Base-by-base conservation (phyloP, 257 asterid species). In the Ajuga chamaepitys region DNA sequence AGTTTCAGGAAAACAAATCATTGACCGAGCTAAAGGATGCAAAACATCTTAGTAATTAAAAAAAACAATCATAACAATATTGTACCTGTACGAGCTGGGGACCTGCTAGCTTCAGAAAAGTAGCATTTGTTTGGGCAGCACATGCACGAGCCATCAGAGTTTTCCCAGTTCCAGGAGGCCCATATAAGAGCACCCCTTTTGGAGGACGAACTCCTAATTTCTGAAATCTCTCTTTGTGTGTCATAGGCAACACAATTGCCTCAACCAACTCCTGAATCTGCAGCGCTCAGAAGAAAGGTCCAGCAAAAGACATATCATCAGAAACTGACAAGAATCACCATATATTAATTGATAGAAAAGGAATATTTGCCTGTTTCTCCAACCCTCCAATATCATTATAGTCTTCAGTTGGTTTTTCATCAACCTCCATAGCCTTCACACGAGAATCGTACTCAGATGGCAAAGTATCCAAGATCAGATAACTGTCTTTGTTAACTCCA, bases 401-500 rank as follows among this genome's bases (percentile, higher is more conserved):
- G 74, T 93, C 96, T 80, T 93, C 98, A 52, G 98, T 93, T 61
- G 98, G 98, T 78, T 93, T 92, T 76, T 93, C 98, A 68, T 89
- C 98, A 56, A 93, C 98, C 80, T 89, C 97, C 97, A 93, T 93
- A 51, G 98, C 98, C 86, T 93, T 93, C 28, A 89, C 98, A 59
- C 96, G 92, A 48, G 98, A 93, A 68, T 93, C 98, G 59, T 87
- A 93, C 81, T 93, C 98, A 2, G 97, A 89, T 10, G 98, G 98
- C 77, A 93, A 75, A 57, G 98, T 89, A 64, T 93, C 98, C 82
- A 93, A 77, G 70, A 93, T 93, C 68, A 93, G 85, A 70, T 89
- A 93, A 72, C 97, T 93, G 79, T 93, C 98, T 71, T 93, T 93
- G 83, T 93, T 93, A 14, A 93, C 98, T 61, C 98, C 98, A 74